Conservation (phyloP, 1,139 yeast genomes). For the Suhomyces bolitotheri region DNA sequence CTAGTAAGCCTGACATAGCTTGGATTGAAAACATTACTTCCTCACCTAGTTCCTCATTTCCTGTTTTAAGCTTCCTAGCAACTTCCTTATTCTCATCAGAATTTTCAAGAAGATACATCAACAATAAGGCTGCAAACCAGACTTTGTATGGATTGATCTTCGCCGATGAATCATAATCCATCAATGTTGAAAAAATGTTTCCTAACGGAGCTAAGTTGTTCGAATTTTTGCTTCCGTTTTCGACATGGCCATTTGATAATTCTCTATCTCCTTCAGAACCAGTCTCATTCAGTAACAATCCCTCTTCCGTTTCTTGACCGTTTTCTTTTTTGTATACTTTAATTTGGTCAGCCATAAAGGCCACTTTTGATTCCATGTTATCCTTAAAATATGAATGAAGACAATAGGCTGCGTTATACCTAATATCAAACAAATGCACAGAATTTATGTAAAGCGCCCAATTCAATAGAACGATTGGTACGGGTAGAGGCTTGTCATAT, state of each 20-base stretch:
- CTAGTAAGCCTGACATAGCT: constrained; percentile 74
- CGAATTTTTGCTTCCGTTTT: neutral
- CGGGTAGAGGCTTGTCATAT: constrained; percentile 53
- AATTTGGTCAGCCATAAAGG: constrained; percentile 68
- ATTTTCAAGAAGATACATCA: constrained; percentile 65
- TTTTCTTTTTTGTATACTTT: constrained; percentile 39
- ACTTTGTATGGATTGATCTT: constrained; percentile 80
- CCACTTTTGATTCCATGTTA: constrained; percentile 59
- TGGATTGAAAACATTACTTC: constrained; percentile 76
- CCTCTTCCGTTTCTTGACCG: constrained; percentile 17
- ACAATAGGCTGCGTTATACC: constrained; percentile 69
- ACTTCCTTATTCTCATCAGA: constrained; percentile 51
- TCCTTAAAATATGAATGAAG: constrained; percentile 68
- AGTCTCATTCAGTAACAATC: neutral
- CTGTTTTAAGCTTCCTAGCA: constrained; percentile 60
- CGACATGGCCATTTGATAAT: neutral
- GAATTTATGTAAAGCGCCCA: constrained; percentile 83
- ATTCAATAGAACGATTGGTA: constrained; percentile 68
- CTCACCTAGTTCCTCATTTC: constrained; percentile 67
- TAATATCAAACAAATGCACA: constrained; percentile 77
- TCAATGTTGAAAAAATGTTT: constrained; percentile 66
- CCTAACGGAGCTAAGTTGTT: constrained; percentile 28
- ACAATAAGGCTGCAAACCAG: constrained; percentile 79
- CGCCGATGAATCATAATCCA: constrained; percentile 76
- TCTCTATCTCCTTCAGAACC: constrained; percentile 4